phyloP scores from a whole-genome alignment of 306 rosid genomes.

The Dalbergia cultrata region DNA sequence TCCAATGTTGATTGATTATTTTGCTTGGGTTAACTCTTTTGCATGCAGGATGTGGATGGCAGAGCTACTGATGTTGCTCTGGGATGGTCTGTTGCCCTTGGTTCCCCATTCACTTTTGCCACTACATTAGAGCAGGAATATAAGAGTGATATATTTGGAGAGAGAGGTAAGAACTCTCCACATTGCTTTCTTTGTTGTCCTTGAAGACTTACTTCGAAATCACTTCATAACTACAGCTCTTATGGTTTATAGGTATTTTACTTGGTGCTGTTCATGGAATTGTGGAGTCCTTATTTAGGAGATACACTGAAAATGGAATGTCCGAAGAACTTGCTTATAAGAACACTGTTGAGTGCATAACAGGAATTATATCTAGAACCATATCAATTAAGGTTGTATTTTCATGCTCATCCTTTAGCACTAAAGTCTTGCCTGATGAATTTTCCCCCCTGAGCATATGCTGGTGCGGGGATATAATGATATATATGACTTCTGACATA shows the following conservation, averaged over 20 bases:
- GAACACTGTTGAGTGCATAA: slow-evolving; percentile 91
- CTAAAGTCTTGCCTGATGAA: not conserved
- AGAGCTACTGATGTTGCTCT: slow-evolving; percentile 95
- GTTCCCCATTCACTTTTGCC: slow-evolving; percentile 96
- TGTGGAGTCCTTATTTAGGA: slow-evolving; percentile 93
- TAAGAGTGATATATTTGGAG: slow-evolving; percentile 98
- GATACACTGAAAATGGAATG: slow-evolving; percentile 92
- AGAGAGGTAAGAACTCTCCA: slow-evolving; percentile 68
- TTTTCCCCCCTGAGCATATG: not conserved
- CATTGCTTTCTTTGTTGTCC: not conserved
- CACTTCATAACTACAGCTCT: slow-evolving; percentile 42
- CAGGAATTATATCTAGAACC: slow-evolving; percentile 78
- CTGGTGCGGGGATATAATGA: not conserved
- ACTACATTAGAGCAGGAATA: slow-evolving; percentile 96
- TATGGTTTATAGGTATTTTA: slow-evolving; percentile 73
- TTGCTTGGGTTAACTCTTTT: slow-evolving; percentile 19
- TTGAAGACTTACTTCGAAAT: not conserved
- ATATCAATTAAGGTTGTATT: slow-evolving; percentile 72
- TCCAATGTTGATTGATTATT: slow-evolving; percentile 16
- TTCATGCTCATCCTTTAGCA: slow-evolving; percentile 16
- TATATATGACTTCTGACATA: slow-evolving; percentile 15
- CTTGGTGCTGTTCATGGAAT: slow-evolving; percentile 99
- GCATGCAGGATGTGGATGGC: slow-evolving; percentile 90
- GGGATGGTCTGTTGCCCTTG: slow-evolving; percentile 99
- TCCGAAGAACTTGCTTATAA: slow-evolving; percentile 89